Conservation (phyloP, 495 filamentous ascomycete species). For the Parathielavia appendiculata region DNA sequence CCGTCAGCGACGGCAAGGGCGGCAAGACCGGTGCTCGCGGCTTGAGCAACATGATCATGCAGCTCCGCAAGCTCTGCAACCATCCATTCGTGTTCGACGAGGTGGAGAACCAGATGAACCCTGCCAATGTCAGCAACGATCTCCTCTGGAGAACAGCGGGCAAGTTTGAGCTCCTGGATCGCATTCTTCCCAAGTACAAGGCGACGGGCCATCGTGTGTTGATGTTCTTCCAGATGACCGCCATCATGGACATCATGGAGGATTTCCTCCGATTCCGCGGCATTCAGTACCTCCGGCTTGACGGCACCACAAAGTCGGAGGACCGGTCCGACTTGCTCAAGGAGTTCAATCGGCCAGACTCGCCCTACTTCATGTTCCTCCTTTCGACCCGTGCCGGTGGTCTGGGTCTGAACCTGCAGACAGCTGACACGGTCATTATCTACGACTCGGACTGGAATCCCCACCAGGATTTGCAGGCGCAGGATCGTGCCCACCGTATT, state of each 20-base stretch:
- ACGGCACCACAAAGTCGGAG: slow-evolving; percentile 95
- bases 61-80: slow-evolving; percentile 96
- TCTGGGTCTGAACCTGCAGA: slow-evolving; percentile 92
- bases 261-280: slow-evolving; percentile 85
- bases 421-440: slow-evolving; percentile 97
- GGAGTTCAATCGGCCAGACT: slow-evolving; percentile 82
- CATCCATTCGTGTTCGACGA: slow-evolving; percentile 98
- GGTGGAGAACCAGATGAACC: slow-evolving; percentile 97
- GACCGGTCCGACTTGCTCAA: slow-evolving; percentile 88
- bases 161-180: slow-evolving; percentile 94
- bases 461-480: slow-evolving; percentile 97
- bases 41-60: slow-evolving; percentile 99
- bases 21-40: slow-evolving; percentile 93
- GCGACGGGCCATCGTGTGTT: slow-evolving; percentile 84
- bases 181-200: slow-evolving; percentile 88
- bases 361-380: slow-evolving; percentile 94
- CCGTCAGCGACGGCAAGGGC: slow-evolving; percentile 90
- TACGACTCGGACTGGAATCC: slow-evolving; percentile 99
- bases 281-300: slow-evolving; percentile 81
- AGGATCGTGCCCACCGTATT: slow-evolving; percentile 99
- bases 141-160: slow-evolving; percentile 91
- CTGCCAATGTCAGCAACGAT: slow-evolving; percentile 78
- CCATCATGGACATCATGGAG: slow-evolving; percentile 99
- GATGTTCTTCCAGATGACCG: slow-evolving; percentile 99
- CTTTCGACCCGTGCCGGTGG: slow-evolving; percentile 98